These are phyloP conservation scores for Fraxinus floribunda DNA, from an alignment of 305 asterid genomes.

Conservation along the genomic window DNA sequence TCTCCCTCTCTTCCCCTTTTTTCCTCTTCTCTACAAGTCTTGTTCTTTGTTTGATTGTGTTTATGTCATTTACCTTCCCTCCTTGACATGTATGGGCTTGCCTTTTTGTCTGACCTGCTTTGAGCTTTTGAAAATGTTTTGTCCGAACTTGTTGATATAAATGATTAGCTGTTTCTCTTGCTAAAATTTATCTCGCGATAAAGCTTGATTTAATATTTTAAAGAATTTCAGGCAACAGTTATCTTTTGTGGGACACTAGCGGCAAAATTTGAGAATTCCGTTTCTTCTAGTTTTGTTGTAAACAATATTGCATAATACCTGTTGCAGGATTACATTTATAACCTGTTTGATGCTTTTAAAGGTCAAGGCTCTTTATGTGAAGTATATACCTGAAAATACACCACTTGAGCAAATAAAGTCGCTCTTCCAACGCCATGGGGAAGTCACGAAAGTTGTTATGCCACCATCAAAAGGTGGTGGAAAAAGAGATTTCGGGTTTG, in stretches of 20 bases:
- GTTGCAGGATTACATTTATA: conserved; percentile 9
- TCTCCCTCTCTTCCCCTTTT: neutral
- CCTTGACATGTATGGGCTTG: neutral
- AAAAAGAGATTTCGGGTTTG: conserved; percentile 84
- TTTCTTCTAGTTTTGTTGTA: neutral
- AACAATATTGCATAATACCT: neutral
- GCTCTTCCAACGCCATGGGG: conserved; percentile 80
- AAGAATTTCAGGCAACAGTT: neutral
- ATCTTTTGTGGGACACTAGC: neutral
- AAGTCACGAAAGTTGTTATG: conserved; percentile 89
- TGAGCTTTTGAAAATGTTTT: neutral
- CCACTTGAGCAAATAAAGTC: conserved; percentile 74
- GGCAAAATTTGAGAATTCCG: conserved; percentile 7
- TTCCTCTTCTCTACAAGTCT: neutral
- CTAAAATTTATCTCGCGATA: neutral
- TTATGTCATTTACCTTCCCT: neutral
- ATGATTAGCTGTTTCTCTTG: neutral
- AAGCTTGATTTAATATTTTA: neutral
- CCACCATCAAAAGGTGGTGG: conserved; percentile 95
- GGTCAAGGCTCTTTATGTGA: conserved; percentile 95
- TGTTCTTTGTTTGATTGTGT: neutral
- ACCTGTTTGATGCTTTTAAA: conserved; percentile 29
- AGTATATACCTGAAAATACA: conserved; percentile 87
- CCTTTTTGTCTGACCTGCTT: neutral
- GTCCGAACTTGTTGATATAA: neutral